phyloP scores from a whole-genome alignment of 2,329 filamentous ascomycete species.

The Ceratocystis albifundus region DNA sequence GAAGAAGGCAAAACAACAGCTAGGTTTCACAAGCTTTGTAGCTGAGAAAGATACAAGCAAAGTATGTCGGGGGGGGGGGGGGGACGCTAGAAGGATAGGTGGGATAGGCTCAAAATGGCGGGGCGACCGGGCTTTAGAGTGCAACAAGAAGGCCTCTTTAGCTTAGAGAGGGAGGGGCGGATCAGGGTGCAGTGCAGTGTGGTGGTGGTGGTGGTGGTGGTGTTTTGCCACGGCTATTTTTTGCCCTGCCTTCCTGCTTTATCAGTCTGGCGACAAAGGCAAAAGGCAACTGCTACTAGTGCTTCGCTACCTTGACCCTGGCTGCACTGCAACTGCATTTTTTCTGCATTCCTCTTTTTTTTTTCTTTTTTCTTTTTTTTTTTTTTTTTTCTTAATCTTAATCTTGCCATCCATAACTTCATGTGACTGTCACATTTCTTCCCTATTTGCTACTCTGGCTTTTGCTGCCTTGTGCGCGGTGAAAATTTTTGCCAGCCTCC shows the following conservation, averaged over 20 bases:
- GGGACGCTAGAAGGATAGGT: neutral
- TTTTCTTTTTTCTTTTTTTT: neutral
- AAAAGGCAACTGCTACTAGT: neutral
- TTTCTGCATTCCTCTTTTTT: neutral
- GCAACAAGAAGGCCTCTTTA: neutral
- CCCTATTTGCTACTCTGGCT: neutral
- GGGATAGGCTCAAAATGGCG: neutral
- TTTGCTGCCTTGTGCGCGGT: neutral
- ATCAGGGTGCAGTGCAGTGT: neutral
- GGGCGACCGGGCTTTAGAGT: neutral
- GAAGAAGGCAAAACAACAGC: neutral
- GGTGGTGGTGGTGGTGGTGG: too few relatives aligned
- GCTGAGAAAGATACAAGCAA: neutral
- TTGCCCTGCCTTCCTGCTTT: neutral
- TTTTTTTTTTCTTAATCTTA: too few relatives aligned
- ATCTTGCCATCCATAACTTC: neutral
- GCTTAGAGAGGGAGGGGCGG: neutral
- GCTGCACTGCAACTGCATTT: constrained; percentile 2
- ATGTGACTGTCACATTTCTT: neutral
- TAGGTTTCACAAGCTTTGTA: neutral
- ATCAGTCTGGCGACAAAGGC: neutral
- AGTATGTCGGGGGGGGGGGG: too few relatives aligned
- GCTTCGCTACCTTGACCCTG: neutral
- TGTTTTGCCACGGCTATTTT: neutral
- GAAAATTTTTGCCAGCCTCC: neutral